These are phyloP conservation scores for Talaromyces sp. DNA, from an alignment of 2,329 filamentous ascomycete genomes.

Conservation along the genomic window DNA sequence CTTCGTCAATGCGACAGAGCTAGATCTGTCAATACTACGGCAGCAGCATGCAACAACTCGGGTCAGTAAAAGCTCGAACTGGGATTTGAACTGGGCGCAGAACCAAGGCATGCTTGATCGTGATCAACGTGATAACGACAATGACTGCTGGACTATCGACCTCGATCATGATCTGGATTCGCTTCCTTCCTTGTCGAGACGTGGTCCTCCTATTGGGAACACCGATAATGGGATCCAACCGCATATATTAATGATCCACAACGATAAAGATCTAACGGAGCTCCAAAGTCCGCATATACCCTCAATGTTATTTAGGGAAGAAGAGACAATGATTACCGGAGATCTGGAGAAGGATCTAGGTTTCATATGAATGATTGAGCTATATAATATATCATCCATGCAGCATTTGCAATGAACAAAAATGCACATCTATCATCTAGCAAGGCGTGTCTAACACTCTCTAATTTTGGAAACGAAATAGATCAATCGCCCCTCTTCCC, in stretches of 20 bases:
- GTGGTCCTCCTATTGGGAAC: background rate
- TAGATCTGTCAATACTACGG: background rate
- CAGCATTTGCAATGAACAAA: background rate
- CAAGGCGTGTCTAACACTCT: background rate
- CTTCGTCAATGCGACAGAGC: background rate
- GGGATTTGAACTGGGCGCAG: background rate
- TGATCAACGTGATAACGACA: background rate
- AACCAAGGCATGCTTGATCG: background rate
- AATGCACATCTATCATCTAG: constrained; percentile 4
- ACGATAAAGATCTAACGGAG: constrained; percentile 13
- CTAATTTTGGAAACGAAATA: background rate
- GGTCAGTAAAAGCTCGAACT: background rate
- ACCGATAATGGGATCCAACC: constrained; percentile 16
- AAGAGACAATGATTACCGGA: constrained; percentile 30
- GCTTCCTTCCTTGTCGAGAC: background rate
- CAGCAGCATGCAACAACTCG: background rate
- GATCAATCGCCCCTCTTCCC: constrained; percentile 39
- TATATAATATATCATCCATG: background rate
- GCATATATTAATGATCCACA: constrained; percentile 18
- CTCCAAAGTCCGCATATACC: background rate
- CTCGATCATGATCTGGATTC: background rate
- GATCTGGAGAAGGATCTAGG: constrained; percentile 39
- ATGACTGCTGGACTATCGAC: constrained; percentile 4
- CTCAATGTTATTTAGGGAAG: background rate
- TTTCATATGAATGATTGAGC: constrained; percentile 18